Evolutionary conservation across 2,329 filamentous ascomycete genomes (phyloP), one percentile per base, ranked within the genome.

Genomic region (Pleomassaria siparia): DNA sequence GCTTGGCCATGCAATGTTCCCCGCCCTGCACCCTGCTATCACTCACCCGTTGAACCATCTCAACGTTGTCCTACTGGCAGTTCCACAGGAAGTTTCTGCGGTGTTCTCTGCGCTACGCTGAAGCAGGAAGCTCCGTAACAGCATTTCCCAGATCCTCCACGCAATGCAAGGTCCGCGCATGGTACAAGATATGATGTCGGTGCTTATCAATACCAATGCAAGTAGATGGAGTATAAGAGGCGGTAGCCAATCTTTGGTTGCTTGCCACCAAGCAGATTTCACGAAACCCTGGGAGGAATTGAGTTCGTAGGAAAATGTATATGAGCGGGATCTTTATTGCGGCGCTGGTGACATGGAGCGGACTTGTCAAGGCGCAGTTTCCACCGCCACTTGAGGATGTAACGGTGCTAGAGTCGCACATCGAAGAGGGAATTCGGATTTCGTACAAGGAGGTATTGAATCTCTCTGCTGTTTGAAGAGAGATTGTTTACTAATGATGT

Each of bases 381-480:
- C 74, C 75, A 36, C 67, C 72, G 12, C 58, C 55, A 28, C 66
- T 67, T 4, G 65, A 68, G 37, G 71, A 66, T 4, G 52, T 75
- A 1, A 69, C 69, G 12, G 59, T 71, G 11, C 54, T 76, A 8
- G 60, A 70, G 13, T 73, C 74, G 11, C 62, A 68, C 25, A 56
- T 73, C 30, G 63, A 72, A 43, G 63, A 72, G 15, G 70, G 69
- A 18, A 59, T 75, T 16, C 64, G 63, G 9, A 72, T 78, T 28
- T 69, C 72, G 3, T 76, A 75, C 57, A 76, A 76, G 53, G 70
- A 75, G 58, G 73, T 72, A 21, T 51, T 47, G 15, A 29, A 20
- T 25, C 26, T 20, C 9, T 25, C 47, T 50, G n/a, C 47, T 9
- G 15, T 28, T 1, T n/a, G 16, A 26, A 24, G 36, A 2, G 5